Evolutionary conservation across 2,329 filamentous ascomycete genomes (phyloP).

Genomic region (Trichophyton verrucosum): DNA sequence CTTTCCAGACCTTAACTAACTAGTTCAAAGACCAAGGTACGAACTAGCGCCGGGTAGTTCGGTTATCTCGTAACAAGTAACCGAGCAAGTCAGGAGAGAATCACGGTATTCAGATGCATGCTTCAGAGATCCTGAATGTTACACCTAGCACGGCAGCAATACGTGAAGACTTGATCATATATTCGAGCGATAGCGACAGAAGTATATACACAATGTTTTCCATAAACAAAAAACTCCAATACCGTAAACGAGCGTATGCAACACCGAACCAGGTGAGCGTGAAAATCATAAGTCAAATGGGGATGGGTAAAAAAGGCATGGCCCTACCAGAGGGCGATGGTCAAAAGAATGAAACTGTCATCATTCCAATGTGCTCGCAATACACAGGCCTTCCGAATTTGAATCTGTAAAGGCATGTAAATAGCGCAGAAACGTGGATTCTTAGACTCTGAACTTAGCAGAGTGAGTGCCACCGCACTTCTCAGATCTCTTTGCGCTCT

Average conservation of each 20-base stretch:
- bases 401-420: background rate
- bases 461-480: background rate
- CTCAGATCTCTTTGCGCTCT: background rate
- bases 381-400: background rate
- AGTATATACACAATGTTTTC: background rate
- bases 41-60: too few relatives aligned
- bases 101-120: background rate
- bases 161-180: background rate
- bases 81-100: too few relatives aligned
- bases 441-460: background rate
- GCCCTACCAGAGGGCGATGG: background rate
- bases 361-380: background rate
- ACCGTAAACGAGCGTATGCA: background rate
- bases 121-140: background rate
- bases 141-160: background rate
- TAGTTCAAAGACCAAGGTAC: too few relatives aligned
- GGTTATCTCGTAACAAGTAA: too few relatives aligned
- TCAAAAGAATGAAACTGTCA: background rate
- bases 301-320: background rate
- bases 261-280: background rate
- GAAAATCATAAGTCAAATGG: background rate
- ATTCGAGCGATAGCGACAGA: background rate
- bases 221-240: background rate
- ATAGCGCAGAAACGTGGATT: background rate
- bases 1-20: background rate